Percentiles rank a stretch among this genome's conserved stretches.
These are phyloP conservation scores for Exophiala phaeomuriformis DNA, from an alignment of 2,329 filamentous ascomycete genomes.

Conservation along the genomic window DNA sequence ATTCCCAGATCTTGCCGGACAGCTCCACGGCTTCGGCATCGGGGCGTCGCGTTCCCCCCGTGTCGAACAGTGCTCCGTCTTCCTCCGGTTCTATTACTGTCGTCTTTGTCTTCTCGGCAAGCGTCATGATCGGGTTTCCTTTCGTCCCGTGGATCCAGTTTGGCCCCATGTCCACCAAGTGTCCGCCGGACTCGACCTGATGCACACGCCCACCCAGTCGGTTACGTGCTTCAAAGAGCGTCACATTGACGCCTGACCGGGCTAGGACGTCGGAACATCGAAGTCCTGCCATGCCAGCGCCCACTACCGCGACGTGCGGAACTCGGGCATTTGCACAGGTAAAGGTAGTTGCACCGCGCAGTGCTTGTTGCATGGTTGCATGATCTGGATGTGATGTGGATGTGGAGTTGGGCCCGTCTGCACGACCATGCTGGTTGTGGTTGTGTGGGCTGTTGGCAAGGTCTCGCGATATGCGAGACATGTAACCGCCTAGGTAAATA, in stretches of 20 bases:
- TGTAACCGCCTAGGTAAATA: neutral
- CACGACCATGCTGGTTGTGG: neutral
- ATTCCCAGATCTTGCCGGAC: conserved; percentile 48
- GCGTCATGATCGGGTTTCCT: conserved; percentile 51
- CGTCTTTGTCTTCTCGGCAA: conserved; percentile 50
- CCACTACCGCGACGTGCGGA: conserved; percentile 52
- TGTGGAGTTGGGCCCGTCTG: neutral
- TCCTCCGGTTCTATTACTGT: conserved; percentile 47
- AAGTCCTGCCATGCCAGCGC: conserved; percentile 54
- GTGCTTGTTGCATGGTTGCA: conserved; percentile 5
- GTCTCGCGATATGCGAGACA: conserved; percentile 23
- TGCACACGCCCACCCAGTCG: conserved; percentile 53
- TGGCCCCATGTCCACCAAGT: conserved; percentile 54
- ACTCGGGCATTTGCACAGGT: conserved; percentile 32
- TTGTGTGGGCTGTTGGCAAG: conserved; percentile 15
- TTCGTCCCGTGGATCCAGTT: conserved; percentile 60
- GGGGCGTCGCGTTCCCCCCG: conserved; percentile 39
- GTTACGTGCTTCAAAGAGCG: conserved; percentile 53
- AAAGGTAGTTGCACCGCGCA: conserved; percentile 8
- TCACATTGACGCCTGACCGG: conserved; percentile 50
- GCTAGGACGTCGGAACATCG: conserved; percentile 53
- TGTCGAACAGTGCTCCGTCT: conserved; percentile 43
- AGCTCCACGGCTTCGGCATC: conserved; percentile 31
- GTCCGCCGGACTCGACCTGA: conserved; percentile 43
- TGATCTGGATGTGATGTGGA: neutral